A percentile compares a stretch with the other conserved stretches of the same genome.
phyloP scores from a whole-genome alignment of 139 green algal genomes.

The Coelastrella sp. region DNA sequence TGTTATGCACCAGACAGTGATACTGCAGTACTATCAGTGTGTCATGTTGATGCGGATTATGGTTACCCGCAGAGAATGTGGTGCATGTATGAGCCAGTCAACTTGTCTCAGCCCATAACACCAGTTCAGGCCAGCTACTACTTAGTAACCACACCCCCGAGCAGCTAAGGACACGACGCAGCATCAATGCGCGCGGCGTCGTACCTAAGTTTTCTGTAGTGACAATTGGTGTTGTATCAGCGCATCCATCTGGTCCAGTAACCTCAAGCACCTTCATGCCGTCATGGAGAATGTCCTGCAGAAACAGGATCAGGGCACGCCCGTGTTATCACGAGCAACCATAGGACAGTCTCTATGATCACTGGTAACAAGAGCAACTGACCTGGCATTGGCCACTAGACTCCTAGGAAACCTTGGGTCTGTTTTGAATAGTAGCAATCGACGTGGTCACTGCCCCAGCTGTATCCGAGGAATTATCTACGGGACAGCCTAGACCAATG shows the following conservation, averaged over 20 bases:
- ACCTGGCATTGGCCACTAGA: too few relatives aligned
- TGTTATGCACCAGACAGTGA: not conserved
- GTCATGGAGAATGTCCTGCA: slow-evolving; percentile 36
- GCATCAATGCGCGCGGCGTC: not conserved
- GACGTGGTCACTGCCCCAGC: too few relatives aligned
- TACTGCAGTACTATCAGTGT: too few relatives aligned
- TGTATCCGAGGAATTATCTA: too few relatives aligned
- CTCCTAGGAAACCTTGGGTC: too few relatives aligned
- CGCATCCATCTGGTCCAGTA: slow-evolving; percentile 43
- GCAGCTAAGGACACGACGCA: not conserved
- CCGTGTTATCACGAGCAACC: not conserved
- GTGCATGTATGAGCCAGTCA: too few relatives aligned
- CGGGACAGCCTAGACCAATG: too few relatives aligned
- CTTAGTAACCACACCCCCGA: not conserved
- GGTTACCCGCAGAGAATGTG: too few relatives aligned
- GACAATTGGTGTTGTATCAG: slow-evolving; percentile 55
- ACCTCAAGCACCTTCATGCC: slow-evolving; percentile 65
- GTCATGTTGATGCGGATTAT: too few relatives aligned
- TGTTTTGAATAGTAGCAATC: too few relatives aligned
- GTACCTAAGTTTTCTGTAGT: slow-evolving; percentile 50
- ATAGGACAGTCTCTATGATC: not conserved
- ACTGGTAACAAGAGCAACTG: not conserved
- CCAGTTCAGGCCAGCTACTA: not conserved
- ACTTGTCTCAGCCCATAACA: too few relatives aligned
- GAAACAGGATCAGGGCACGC: not conserved